Percentiles rank a stretch among this genome's conserved stretches.
These are phyloP conservation scores for Kodamaea sp. DNA, from an alignment of 1,139 yeast genomes.

Conservation along the genomic window DNA sequence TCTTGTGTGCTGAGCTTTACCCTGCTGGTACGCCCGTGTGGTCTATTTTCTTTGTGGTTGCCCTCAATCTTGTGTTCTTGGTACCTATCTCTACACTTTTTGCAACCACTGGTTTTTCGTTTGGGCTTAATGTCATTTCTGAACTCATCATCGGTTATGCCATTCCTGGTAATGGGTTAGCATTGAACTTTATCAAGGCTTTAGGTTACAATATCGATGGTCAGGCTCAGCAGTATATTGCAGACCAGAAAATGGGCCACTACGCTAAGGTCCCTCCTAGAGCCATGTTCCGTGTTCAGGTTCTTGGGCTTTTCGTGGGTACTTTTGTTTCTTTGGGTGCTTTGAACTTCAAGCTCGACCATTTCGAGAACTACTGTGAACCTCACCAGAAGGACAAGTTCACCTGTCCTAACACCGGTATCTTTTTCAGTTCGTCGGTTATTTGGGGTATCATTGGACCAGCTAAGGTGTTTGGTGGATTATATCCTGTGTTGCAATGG, in stretches of 20 bases:
- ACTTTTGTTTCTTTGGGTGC: conserved; percentile 27
- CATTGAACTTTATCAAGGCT: conserved; percentile 23
- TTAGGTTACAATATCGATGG: conserved; percentile 29
- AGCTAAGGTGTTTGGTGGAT: conserved; percentile 28
- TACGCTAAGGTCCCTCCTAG: conserved; percentile 37
- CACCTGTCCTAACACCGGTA: conserved; percentile 35
- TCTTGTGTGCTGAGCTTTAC: conserved; percentile 19
- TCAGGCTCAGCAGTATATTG: conserved; percentile 38
- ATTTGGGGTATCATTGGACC: conserved; percentile 43
- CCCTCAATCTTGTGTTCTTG: conserved; percentile 22
- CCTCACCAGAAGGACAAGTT: conserved; percentile 29
- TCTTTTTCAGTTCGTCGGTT: conserved; percentile 34
- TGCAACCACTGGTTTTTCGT: conserved; percentile 20
- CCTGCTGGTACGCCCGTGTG: conserved; percentile 25
- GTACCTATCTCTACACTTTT: conserved; percentile 19
- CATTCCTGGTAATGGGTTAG: conserved; percentile 23
- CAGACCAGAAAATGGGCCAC: conserved; percentile 39
- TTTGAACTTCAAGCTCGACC: conserved; percentile 31
- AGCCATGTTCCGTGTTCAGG: conserved; percentile 35
- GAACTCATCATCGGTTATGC: conserved; percentile 24
- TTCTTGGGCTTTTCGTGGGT: conserved; percentile 29
- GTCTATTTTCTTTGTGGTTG: conserved; percentile 24
- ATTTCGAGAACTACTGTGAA: conserved; percentile 29
- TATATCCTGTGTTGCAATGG: conserved; percentile 36
- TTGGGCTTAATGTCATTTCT: conserved; percentile 23